phyloP scores from a whole-genome alignment of 768 basidiomycete genomes.

The Neoboletus magnificus region DNA sequence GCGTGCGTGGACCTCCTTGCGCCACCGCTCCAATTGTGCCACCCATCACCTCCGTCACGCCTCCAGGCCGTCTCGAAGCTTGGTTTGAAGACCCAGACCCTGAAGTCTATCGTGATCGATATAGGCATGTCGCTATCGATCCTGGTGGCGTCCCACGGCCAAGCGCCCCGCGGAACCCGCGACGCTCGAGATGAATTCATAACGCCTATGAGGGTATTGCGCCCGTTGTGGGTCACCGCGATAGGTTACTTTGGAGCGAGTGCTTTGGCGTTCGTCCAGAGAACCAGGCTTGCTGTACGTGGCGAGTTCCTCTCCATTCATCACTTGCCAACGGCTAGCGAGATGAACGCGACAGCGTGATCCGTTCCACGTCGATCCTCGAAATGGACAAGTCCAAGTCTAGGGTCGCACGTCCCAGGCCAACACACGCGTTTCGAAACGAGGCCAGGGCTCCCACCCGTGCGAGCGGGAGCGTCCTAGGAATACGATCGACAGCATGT shows the following conservation, averaged over 20 bases:
- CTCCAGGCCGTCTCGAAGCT: not conserved
- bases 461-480: conserved; percentile 12
- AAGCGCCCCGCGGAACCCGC: conserved; percentile 2
- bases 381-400: not conserved
- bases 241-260: not conserved
- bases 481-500: conserved; percentile 5
- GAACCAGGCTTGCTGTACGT: conserved; percentile 5
- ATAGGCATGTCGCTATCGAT: not conserved
- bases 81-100: conserved; percentile 5
- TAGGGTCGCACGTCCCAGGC: conserved; percentile 5
- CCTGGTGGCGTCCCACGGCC: conserved; percentile 15
- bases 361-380: not conserved
- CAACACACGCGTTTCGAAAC: conserved; percentile 3
- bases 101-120: conserved; percentile 14
- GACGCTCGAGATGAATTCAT: conserved; percentile 8
- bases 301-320: too few species aligned
- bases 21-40: not conserved
- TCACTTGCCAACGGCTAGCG: not conserved
- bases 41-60: not conserved
- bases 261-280: not conserved
- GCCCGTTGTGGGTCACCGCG: not conserved
- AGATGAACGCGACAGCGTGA: not conserved
- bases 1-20: not conserved
- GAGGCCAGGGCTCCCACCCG: conserved; percentile 15
- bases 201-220: not conserved